Evolutionary conservation across 352 stramenopile genomes (phyloP), one percentile per base, ranked within the genome.

Genomic region (Thraustochytrium sp.): DNA sequence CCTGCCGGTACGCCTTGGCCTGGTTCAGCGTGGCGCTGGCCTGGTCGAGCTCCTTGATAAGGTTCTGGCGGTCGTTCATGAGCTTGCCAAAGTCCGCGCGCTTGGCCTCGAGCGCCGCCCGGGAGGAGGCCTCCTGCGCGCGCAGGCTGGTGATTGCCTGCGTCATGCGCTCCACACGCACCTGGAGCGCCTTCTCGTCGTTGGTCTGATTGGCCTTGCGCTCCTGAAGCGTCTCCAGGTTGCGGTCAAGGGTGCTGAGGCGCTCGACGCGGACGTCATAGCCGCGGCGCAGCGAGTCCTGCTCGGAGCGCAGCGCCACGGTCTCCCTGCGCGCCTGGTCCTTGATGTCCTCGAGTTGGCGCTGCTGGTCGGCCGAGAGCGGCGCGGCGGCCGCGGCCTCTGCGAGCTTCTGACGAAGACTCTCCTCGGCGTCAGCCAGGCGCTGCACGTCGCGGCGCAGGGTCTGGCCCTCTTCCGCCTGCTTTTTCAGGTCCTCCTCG

Each of bases 401-500:
- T 49, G 88, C 86, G 40, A 86, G 85, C 54, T 87, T 85, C n/a
- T 86, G 85, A 61, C 93, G 90, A 2, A 93, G 76, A 11, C 93
- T 88, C 2, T 72, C 82, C 53, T 91, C 92, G 2, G 89, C 90
- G 2, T 86, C 86, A 11, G 89, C 88, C 18, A 95, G 83, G 8
- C 94, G 90, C 34, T 88, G 44, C 29, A 95, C 55, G 84, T 95
- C 91, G 16, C 74, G 89, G 8, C 90, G 87, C 40, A 98, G 88
- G 3, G 87, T 91, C 16, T 93, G 90, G 4, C 94, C 89, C 87
- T 98, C 93, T 5, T 87, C 87, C 0, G 87, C 85, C 76, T 98
- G 94, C 40, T 92, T 92, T n/a, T 92, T 84, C 23, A 91, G 80
- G 54, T 96, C 91, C 68, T 92, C 90, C 2, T 82, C 89, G 36